Conservation (phyloP, 345 rosid species). For the Eucalyptus marginata region DNA sequence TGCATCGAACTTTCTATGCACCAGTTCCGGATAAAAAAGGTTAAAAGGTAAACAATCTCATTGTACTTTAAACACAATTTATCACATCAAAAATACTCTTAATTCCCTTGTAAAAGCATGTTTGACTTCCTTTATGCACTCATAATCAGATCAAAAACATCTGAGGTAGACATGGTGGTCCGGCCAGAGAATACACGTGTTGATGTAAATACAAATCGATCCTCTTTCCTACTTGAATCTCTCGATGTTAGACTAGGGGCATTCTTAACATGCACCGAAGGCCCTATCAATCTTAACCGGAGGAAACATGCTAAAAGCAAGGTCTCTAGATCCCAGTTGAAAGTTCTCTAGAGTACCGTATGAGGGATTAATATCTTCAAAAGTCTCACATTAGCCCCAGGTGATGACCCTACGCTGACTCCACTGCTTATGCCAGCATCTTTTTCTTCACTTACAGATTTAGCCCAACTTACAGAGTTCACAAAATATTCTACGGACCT, state of each 20-base stretch:
- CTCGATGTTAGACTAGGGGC: neutral
- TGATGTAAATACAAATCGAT: neutral
- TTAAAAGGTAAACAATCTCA: neutral
- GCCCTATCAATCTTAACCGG: neutral
- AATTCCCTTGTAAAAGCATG: neutral
- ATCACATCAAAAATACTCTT: neutral
- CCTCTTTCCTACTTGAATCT: neutral
- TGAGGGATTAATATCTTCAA: neutral
- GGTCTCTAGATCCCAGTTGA: neutral
- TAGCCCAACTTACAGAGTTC: neutral
- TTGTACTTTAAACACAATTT: neutral
- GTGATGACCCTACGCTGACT: neutral
- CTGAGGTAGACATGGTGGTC: neutral
- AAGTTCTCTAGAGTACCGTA: neutral
- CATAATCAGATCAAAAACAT: neutral
- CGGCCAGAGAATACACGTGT: neutral
- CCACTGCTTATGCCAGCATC: neutral
- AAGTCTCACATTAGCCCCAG: neutral
- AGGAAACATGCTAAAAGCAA: neutral
- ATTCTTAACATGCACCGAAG: neutral
- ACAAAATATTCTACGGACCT: neutral
- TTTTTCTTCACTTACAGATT: neutral
- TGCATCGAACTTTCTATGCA: neutral
- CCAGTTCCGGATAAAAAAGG: neutral
- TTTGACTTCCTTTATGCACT: neutral